Evolutionary conservation across 176 grass and related monocot species (phyloP).

Genomic region (Carex kokanica): DNA sequence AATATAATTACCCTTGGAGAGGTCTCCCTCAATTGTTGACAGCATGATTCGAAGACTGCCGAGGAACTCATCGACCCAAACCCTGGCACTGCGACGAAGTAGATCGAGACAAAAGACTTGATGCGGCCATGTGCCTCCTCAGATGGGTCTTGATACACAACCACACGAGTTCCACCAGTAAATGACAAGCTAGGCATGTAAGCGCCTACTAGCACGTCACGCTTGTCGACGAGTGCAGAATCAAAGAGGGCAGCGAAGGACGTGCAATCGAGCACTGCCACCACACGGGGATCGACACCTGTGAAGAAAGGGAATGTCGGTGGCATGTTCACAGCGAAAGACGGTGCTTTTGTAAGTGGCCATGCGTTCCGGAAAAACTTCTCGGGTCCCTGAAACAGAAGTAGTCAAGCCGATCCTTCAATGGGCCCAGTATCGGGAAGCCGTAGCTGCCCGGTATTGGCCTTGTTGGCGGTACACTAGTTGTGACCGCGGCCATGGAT

Average conservation of each 20-base stretch:
- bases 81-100: slow-evolving; percentile 44
- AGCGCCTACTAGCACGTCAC: slow-evolving; percentile 63
- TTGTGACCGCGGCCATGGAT: slow-evolving; percentile 34
- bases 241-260: slow-evolving; percentile 86
- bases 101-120: slow-evolving; percentile 69
- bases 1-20: slow-evolving; percentile 31
- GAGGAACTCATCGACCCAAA: slow-evolving; percentile 51
- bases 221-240: slow-evolving; percentile 65
- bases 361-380: slow-evolving; percentile 76
- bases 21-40: slow-evolving; percentile 36
- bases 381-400: slow-evolving; percentile 86
- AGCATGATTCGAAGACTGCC: slow-evolving; percentile 45
- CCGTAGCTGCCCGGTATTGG: slow-evolving; percentile 73
- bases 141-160: slow-evolving; percentile 70
- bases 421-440: slow-evolving; percentile 52
- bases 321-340: slow-evolving; percentile 92
- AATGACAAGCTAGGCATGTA: slow-evolving; percentile 67
- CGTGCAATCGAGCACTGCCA: slow-evolving; percentile 58
- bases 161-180: slow-evolving; percentile 78
- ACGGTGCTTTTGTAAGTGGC: slow-evolving; percentile 60
- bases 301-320: slow-evolving; percentile 86
- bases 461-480: slow-evolving; percentile 24
- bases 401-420: slow-evolving; percentile 76
- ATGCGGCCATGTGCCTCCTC: slow-evolving; percentile 50
- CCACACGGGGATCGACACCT: slow-evolving; percentile 55